Percentiles rank a stretch among this genome's conserved stretches.
These are phyloP conservation scores for Penicilliopsis zonata DNA, from an alignment of 495 filamentous ascomycete species.

Conservation along the genomic window DNA sequence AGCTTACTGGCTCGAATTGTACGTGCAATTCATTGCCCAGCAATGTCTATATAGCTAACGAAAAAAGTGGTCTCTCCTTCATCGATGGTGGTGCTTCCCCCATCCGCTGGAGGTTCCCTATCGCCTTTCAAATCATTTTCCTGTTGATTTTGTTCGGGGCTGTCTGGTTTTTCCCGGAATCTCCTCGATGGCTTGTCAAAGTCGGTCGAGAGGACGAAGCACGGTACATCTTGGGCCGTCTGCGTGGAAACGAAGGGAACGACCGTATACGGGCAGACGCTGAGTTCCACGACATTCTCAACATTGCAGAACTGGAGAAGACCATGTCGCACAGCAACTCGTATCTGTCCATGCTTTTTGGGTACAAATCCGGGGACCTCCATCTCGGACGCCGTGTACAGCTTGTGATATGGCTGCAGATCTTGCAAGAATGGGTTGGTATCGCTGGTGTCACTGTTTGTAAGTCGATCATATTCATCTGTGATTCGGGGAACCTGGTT, in stretches of 20 bases:
- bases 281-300: slow-evolving; percentile 53
- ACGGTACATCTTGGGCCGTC: slow-evolving; percentile 46
- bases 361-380: slow-evolving; percentile 47
- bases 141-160: slow-evolving; percentile 35
- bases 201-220: slow-evolving; percentile 50
- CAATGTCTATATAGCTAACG: no score
- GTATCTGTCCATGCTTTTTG: slow-evolving; percentile 53
- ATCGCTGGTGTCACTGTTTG: slow-evolving; percentile 62
- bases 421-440: slow-evolving; percentile 64
- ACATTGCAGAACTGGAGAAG: slow-evolving; percentile 44
- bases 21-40: slow-evolving; percentile 15
- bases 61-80: slow-evolving; percentile 39
- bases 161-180: slow-evolving; percentile 56
- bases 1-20: slow-evolving; percentile 65
- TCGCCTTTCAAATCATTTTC: slow-evolving; percentile 59
- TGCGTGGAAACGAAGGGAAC: slow-evolving; percentile 46
- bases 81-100: slow-evolving; percentile 42
- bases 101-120: slow-evolving; percentile 57
- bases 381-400: slow-evolving; percentile 56
- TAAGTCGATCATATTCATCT: slow-evolving; percentile 9
- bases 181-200: slow-evolving; percentile 53
- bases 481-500: no score
- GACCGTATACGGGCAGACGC: slow-evolving; percentile 41
- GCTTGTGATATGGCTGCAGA: slow-evolving; percentile 60
- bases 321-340: slow-evolving; percentile 37